A percentile compares a stretch with the other conserved stretches of the same genome.
These are phyloP conservation scores for Stephania japonica DNA, from an alignment of 164 flowering plant species.

Conservation along the genomic window DNA sequence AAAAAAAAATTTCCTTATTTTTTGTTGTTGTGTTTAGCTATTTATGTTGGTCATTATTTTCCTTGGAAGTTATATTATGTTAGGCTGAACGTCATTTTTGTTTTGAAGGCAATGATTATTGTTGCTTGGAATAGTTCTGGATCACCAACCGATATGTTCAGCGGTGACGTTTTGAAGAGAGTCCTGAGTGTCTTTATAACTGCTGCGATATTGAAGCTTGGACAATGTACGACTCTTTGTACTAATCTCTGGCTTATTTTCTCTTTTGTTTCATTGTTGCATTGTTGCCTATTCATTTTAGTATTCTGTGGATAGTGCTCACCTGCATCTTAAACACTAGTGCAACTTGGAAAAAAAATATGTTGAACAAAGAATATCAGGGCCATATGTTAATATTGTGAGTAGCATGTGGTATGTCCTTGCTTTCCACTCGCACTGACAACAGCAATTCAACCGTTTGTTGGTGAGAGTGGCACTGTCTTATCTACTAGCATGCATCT, in stretches of 20 bases:
- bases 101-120: constrained; percentile 81
- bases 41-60: background rate
- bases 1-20: too few species aligned
- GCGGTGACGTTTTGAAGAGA: constrained; percentile 63
- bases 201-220: constrained; percentile 94
- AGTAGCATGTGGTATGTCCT: background rate
- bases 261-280: background rate
- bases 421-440: background rate
- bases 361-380: too few species aligned
- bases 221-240: constrained; percentile 48
- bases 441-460: background rate
- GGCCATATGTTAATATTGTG: background rate
- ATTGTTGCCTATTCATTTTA: background rate
- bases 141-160: constrained; percentile 43
- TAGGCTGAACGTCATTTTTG: background rate
- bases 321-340: background rate
- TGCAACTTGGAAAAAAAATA: background rate
- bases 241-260: background rate
- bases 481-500: too few species aligned
- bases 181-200: constrained; percentile 85
- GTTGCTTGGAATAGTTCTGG: constrained; percentile 94
- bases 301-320: background rate
- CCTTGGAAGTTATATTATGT: background rate
- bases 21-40: background rate
- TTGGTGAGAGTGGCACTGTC: background rate